Evolutionary conservation across 2,329 filamentous ascomycete genomes (phyloP), one percentile per base, ranked within the genome.

Genomic region (Corynespora cassiicola): DNA sequence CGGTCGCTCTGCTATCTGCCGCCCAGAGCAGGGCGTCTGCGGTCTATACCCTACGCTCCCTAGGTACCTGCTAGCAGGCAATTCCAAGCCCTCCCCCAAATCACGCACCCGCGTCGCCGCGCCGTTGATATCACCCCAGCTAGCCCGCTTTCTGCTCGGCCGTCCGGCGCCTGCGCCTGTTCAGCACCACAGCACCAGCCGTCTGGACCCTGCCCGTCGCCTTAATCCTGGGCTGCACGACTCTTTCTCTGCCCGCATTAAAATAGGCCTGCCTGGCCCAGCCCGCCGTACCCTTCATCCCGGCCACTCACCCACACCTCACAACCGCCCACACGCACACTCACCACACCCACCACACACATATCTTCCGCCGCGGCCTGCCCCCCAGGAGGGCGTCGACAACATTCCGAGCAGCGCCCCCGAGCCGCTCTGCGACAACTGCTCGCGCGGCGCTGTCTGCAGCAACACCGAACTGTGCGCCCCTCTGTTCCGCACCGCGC

Each of bases 331-430:
- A n/a, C n/a, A n/a, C 26, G 22, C 39, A 15, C 18, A n/a, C 17
- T 16, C 25, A 42, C 32, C 30, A 24, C 37, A 40, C 30, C n/a
- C n/a, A n/a, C n/a, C n/a, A 24, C 36, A 31, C 40, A 33, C 31
- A 36, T 39, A 34, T 43, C 36, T 43, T 33, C 22, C 46, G 33
- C 39, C 31, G 29, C 24, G 25, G 12, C 20, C 31, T 27, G 17
- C 26, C 31, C 10, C 32, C 12, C 42, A 44, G 31, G 36, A 37
- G 42, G 42, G 40, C 49, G 39, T 40, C 52, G 28, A 43, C 47
- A 50, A 36, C 47, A 19, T 40, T 45, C 36, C 40, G 47, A 30
- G 52, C 54, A 54, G 52, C 41, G 40, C 41, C 39, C 25, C 42
- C 52, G n/a, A n/a, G n/a, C n/a, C n/a, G n/a, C n/a, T 31, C 42